Percentiles rank a stretch among this genome's conserved stretches.
These are phyloP conservation scores for Calonectria pteridis DNA, from an alignment of 2,329 filamentous ascomycete genomes.

Conservation along the genomic window DNA sequence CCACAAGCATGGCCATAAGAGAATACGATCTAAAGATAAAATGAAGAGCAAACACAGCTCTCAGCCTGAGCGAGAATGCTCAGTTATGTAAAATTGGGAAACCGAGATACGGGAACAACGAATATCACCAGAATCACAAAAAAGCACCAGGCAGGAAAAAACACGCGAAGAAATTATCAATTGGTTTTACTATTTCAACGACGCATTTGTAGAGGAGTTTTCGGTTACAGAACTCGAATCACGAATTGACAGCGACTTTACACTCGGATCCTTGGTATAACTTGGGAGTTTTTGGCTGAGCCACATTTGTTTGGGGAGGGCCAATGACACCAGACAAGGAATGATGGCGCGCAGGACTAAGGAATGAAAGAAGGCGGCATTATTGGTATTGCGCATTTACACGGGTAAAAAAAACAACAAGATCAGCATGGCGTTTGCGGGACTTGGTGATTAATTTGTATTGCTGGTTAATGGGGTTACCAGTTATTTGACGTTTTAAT, in stretches of 20 bases:
- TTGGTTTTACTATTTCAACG: constrained; percentile 25
- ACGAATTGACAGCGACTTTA: not conserved
- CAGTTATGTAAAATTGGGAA: constrained; percentile 55
- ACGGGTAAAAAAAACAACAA: constrained; percentile 17
- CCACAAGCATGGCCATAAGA: constrained; percentile 51
- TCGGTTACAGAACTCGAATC: not conserved
- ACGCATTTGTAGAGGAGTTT: constrained; percentile 33
- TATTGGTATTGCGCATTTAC: constrained; percentile 23
- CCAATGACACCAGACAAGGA: not conserved
- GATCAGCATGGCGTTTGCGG: constrained; percentile 26
- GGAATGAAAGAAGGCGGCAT: not conserved
- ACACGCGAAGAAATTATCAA: constrained; percentile 2
- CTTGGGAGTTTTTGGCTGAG: not conserved
- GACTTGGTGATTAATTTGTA: not conserved
- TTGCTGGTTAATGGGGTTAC: not conserved
- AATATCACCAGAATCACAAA: not conserved
- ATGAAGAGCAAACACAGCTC: constrained; percentile 51
- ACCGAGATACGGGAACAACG: not conserved
- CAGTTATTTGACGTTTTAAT: not conserved
- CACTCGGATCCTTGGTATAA: not conserved
- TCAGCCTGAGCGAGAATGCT: constrained; percentile 62
- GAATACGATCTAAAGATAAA: constrained; percentile 55
- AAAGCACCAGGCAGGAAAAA: not conserved
- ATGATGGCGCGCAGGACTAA: not conserved
- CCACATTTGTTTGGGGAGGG: not conserved